Evolutionary conservation across 2,329 filamentous ascomycete genomes (phyloP).

Genomic region (Zymoseptoria crescenta): DNA sequence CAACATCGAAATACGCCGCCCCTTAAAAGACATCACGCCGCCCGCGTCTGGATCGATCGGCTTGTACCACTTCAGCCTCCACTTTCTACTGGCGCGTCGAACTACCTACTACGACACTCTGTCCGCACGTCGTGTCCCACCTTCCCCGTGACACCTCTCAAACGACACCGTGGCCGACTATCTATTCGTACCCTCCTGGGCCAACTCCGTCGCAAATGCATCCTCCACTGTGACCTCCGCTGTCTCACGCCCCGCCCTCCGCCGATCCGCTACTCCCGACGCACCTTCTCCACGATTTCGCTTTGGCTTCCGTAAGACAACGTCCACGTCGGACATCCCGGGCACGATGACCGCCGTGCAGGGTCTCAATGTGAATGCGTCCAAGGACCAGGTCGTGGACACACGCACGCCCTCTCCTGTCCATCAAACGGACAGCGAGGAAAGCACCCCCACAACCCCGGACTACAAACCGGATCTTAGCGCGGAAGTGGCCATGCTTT

Average conservation of each 20-base stretch:
- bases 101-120: neutral
- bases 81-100: too few species aligned
- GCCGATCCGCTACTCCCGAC: slow-evolving; percentile 8
- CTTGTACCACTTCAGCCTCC: neutral
- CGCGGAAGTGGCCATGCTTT: slow-evolving; percentile 78
- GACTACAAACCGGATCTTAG: slow-evolving; percentile 52
- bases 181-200: neutral
- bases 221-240: neutral
- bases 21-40: too few species aligned
- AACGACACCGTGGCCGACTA: neutral
- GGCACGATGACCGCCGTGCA: slow-evolving; percentile 18
- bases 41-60: too few species aligned
- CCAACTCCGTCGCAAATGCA: neutral
- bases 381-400: slow-evolving; percentile 30
- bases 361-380: slow-evolving; percentile 7
- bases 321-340: slow-evolving; percentile 18
- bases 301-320: slow-evolving; percentile 18
- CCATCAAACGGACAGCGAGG: slow-evolving; percentile 17
- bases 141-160: neutral
- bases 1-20: too few species aligned
- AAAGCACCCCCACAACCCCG: slow-evolving; percentile 29
- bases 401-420: slow-evolving; percentile 36
- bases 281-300: slow-evolving; percentile 6
- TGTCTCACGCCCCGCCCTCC: slow-evolving; percentile 2
- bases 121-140: neutral